Conservation (phyloP, 2,329 filamentous ascomycete genomes). For the Xylaria sp. region DNA sequence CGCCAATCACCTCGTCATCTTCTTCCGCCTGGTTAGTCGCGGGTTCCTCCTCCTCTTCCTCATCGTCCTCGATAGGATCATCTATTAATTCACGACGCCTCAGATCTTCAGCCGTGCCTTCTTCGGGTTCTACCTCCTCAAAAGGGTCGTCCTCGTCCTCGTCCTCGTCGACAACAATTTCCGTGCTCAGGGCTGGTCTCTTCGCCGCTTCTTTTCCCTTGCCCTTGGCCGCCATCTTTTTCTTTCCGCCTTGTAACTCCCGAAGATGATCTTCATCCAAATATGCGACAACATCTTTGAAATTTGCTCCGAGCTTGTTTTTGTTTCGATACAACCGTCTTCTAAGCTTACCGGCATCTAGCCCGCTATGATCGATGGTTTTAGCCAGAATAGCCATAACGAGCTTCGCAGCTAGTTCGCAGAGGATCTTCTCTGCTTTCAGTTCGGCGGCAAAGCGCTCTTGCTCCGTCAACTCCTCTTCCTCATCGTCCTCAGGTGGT, state of each 20-base stretch:
- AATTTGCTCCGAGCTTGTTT: constrained; percentile 82
- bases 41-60: constrained; percentile 53
- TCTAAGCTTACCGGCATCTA: constrained; percentile 71
- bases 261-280: constrained; percentile 76
- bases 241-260: constrained; percentile 56
- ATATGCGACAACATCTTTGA: constrained; percentile 83
- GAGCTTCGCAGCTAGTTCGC: constrained; percentile 85
- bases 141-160: constrained; percentile 58
- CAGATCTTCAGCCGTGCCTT: constrained; percentile 69
- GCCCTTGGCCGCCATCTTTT: constrained; percentile 55
- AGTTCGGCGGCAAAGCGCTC: constrained; percentile 74
- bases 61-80: constrained; percentile 58
- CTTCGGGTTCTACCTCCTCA: constrained; percentile 64
- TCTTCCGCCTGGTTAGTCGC: constrained; percentile 35
- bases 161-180: constrained; percentile 59
- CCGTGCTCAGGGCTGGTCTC: constrained; percentile 57
- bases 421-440: constrained; percentile 85
- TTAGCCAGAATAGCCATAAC: constrained; percentile 82
- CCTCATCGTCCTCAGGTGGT: constrained; percentile 69
- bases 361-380: constrained; percentile 74
- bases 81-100: constrained; percentile 65
- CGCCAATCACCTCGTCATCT: constrained; percentile 55
- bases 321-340: constrained; percentile 83
- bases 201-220: constrained; percentile 58
- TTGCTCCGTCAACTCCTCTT: constrained; percentile 64